Evolutionary conservation across 495 filamentous ascomycete species (phyloP).

Genomic region (Ramalina intermedia): DNA sequence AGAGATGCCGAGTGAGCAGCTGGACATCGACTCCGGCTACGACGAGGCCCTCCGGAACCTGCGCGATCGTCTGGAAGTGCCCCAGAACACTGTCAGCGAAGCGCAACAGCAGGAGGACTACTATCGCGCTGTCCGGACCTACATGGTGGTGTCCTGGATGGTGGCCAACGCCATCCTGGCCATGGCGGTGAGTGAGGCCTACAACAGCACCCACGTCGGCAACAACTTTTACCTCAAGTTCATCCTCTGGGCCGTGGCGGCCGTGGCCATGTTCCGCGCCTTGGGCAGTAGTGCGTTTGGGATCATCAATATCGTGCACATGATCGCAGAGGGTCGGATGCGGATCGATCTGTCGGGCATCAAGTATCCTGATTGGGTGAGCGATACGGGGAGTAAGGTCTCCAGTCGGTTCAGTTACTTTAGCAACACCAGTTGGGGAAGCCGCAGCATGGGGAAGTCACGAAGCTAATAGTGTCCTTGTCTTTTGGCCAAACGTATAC

Average conservation of each 20-base stretch:
- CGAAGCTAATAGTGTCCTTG: background rate
- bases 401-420: constrained; percentile 19
- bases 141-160: constrained; percentile 98
- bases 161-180: constrained; percentile 78
- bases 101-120: constrained; percentile 92
- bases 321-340: constrained; percentile 71
- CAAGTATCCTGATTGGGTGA: constrained; percentile 22
- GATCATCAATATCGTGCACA: constrained; percentile 66
- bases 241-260: constrained; percentile 84
- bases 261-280: constrained; percentile 69
- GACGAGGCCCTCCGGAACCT: constrained; percentile 95
- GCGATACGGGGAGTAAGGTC: constrained; percentile 17
- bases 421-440: constrained; percentile 11
- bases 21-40: constrained; percentile 96
- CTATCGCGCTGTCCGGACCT: constrained; percentile 92
- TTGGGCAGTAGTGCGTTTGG: constrained; percentile 70
- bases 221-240: constrained; percentile 85
- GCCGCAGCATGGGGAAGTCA: constrained; percentile 22
- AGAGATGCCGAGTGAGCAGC: constrained; percentile 94
- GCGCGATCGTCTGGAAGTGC: constrained; percentile 78
- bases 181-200: constrained; percentile 87
- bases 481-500: background rate
- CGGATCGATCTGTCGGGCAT: constrained; percentile 35
- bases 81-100: constrained; percentile 44
- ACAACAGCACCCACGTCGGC: constrained; percentile 50